Percentiles rank a stretch among this genome's conserved stretches.
Evolutionary conservation across 169 alveolate genomes (phyloP).

Genomic region (Fabrea salina): DNA sequence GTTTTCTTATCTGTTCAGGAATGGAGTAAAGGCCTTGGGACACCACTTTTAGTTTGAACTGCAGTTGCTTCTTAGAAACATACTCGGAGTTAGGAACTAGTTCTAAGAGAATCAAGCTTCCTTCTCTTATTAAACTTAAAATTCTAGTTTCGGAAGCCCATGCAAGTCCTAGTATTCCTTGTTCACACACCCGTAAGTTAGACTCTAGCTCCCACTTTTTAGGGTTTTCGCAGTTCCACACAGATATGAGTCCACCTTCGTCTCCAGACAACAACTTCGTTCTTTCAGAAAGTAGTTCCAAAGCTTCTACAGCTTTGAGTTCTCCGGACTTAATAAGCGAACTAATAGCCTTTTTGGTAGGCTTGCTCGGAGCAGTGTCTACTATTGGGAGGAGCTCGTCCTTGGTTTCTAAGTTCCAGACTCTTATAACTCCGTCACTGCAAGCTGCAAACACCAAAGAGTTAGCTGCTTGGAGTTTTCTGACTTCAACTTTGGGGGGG

Average conservation of each 20-base stretch:
- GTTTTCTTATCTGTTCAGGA: background rate
- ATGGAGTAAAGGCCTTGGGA: background rate
- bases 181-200: background rate
- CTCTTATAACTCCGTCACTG: constrained; percentile 17
- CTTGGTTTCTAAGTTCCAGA: constrained; percentile 23
- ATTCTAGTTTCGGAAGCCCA: background rate
- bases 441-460: background rate
- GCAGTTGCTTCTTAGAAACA: background rate
- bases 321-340: background rate
- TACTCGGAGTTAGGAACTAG: background rate
- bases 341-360: background rate
- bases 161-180: background rate
- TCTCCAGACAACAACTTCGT: background rate
- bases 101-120: background rate
- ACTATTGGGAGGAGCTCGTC: constrained; percentile 16
- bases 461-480: background rate
- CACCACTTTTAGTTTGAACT: background rate
- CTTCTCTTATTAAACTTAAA: background rate
- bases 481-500: background rate
- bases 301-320: background rate
- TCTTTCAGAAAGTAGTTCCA: background rate
- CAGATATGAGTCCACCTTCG: background rate
- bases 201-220: background rate
- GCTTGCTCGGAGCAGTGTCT: background rate
- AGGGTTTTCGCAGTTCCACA: background rate